phyloP scores from a whole-genome alignment of 2,329 filamentous ascomycete genomes.

The Myriangium duriaei region DNA sequence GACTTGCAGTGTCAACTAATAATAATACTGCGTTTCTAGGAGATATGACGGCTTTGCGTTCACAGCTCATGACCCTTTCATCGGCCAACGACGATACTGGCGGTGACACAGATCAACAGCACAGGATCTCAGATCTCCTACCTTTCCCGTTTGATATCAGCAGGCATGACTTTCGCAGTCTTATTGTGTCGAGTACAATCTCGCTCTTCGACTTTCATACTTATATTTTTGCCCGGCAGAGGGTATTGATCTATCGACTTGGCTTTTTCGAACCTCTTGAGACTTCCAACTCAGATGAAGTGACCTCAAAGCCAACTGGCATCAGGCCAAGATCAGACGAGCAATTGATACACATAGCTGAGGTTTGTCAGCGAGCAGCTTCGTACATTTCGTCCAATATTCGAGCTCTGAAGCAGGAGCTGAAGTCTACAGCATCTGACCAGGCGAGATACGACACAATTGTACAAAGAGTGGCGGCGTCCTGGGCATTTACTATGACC shows the following conservation, averaged over 20 bases:
- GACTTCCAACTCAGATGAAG: not conserved
- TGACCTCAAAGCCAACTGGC: not conserved
- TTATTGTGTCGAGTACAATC: slow-evolving; percentile 89
- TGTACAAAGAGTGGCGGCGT: slow-evolving; percentile 62
- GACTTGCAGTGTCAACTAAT: slow-evolving; percentile 68
- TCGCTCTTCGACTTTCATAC: slow-evolving; percentile 91
- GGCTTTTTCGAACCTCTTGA: slow-evolving; percentile 47
- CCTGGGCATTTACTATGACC: slow-evolving; percentile 64
- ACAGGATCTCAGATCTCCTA: slow-evolving; percentile 13
- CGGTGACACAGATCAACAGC: slow-evolving; percentile 1
- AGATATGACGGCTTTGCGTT: slow-evolving; percentile 7
- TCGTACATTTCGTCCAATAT: slow-evolving; percentile 75
- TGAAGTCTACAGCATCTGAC: slow-evolving; percentile 31
- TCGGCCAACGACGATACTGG: not conserved
- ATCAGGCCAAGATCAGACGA: slow-evolving; percentile 34
- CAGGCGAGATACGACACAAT: slow-evolving; percentile 29
- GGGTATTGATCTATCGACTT: slow-evolving; percentile 66
- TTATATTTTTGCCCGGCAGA: slow-evolving; percentile 85
- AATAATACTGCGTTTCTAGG: slow-evolving; percentile 44
- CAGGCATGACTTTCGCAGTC: slow-evolving; percentile 72
- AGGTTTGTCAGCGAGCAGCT: slow-evolving; percentile 70
- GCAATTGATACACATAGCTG: slow-evolving; percentile 67
- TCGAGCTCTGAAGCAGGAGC: slow-evolving; percentile 65
- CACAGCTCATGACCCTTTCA: slow-evolving; percentile 4
- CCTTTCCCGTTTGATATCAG: slow-evolving; percentile 25